phyloP scores from a whole-genome alignment of 1,139 yeast genomes.

The Pichia sp. region DNA sequence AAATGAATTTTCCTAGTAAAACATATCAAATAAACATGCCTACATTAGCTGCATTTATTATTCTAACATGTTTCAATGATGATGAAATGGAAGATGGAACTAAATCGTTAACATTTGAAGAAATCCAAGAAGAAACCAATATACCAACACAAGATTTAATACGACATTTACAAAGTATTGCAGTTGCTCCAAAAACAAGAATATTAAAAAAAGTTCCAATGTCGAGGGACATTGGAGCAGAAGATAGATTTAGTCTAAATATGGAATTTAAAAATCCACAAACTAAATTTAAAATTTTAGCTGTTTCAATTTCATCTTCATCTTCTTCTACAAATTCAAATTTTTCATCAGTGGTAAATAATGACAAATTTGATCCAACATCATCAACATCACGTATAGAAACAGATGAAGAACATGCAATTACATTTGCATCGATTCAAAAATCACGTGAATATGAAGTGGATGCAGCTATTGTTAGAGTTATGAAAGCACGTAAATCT shows the following conservation, averaged over 20 bases:
- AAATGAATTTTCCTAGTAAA: slow-evolving; percentile 57
- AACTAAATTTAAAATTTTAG: slow-evolving; percentile 68
- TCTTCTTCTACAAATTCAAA: background rate
- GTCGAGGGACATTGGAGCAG: slow-evolving; percentile 60
- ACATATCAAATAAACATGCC: slow-evolving; percentile 80
- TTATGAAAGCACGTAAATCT: slow-evolving; percentile 70
- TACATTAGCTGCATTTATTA: slow-evolving; percentile 69
- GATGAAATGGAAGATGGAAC: slow-evolving; percentile 40
- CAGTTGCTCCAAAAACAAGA: slow-evolving; percentile 78
- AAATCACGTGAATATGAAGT: slow-evolving; percentile 53
- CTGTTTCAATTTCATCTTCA: slow-evolving; percentile 44
- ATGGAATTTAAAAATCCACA: slow-evolving; percentile 65
- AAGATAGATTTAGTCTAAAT: slow-evolving; percentile 67
- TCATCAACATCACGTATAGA: slow-evolving; percentile 31
- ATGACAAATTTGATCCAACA: slow-evolving; percentile 38
- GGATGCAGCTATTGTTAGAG: slow-evolving; percentile 85
- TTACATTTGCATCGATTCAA: slow-evolving; percentile 37
- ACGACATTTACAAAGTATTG: slow-evolving; percentile 76
- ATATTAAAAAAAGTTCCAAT: slow-evolving; percentile 67
- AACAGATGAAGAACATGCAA: slow-evolving; percentile 36
- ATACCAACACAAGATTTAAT: slow-evolving; percentile 69
- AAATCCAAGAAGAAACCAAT: slow-evolving; percentile 59
- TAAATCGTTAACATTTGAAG: slow-evolving; percentile 43
- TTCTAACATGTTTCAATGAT: slow-evolving; percentile 55
- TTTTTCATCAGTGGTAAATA: background rate